Conservation (phyloP, 2,329 filamentous ascomycete genomes). For the Ophiocordyceps camponoti-floridani region DNA sequence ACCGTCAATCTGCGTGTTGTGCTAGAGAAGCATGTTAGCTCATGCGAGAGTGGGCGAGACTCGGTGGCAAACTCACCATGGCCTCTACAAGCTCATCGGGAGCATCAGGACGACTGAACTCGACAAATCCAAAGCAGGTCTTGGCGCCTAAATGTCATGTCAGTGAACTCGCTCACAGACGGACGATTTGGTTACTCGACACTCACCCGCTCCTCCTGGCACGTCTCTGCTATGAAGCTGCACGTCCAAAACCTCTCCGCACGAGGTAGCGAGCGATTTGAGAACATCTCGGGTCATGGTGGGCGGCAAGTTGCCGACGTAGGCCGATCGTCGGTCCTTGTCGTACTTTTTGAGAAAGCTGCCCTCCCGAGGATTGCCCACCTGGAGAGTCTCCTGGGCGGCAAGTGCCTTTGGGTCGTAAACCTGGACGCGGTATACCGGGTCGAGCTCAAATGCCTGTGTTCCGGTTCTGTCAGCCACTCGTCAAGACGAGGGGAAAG, state of each 20-base stretch:
- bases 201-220: slow-evolving; percentile 5
- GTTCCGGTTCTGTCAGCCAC: neutral
- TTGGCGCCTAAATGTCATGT: slow-evolving; percentile 3
- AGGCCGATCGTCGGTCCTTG: slow-evolving; percentile 26
- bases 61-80: slow-evolving; percentile 14
- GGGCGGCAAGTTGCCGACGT: slow-evolving; percentile 25
- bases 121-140: slow-evolving; percentile 18
- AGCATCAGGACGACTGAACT: slow-evolving; percentile 18
- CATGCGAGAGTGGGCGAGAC: neutral
- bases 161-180: neutral
- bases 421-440: slow-evolving; percentile 5
- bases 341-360: slow-evolving; percentile 17
- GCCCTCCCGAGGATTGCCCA: neutral
- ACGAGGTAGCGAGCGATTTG: slow-evolving; percentile 15
- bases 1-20: slow-evolving; percentile 13
- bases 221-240: slow-evolving; percentile 9
- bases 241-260: slow-evolving; percentile 17
- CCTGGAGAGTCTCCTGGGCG: slow-evolving; percentile 1
- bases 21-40: slow-evolving; percentile 9
- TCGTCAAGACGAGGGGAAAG: neutral
- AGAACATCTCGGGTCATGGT: slow-evolving; percentile 18
- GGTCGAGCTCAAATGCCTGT: slow-evolving; percentile 12
- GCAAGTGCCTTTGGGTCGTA: slow-evolving; percentile 11
- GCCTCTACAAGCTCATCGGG: slow-evolving; percentile 17
- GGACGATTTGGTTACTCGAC: neutral